Percentiles rank a stretch among this genome's conserved stretches.
Evolutionary conservation across 108 stramenopile genomes (phyloP).

Genomic region (Pseudonitzschia pungens): DNA sequence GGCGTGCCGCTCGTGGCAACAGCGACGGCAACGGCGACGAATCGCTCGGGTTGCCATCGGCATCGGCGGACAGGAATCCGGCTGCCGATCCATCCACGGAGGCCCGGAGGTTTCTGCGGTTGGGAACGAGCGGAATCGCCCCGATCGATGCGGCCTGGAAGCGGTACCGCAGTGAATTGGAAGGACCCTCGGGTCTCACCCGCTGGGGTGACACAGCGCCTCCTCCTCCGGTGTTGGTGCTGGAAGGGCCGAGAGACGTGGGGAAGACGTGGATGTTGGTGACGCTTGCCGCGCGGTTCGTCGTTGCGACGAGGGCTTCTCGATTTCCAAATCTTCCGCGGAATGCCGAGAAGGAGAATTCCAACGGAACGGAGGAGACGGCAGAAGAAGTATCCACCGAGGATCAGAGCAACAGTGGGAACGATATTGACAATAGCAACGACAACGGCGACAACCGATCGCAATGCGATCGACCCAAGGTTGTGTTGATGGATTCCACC

Average conservation of each 20-base stretch:
- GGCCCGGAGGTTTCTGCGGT: conserved; percentile 26
- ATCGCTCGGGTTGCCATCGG: no score
- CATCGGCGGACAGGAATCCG: background rate
- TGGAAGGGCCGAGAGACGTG: conserved; percentile 20
- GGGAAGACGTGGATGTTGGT: conserved; percentile 45
- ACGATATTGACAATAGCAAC: background rate
- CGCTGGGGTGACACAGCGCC: no score
- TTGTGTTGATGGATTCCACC: conserved; percentile 34
- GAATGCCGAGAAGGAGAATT: background rate
- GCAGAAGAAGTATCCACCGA: no score
- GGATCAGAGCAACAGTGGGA: background rate
- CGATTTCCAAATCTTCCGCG: conserved; percentile 4
- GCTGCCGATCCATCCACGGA: conserved; percentile 24
- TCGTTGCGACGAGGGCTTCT: conserved; percentile 36
- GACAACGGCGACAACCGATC: background rate
- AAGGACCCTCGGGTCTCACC: background rate
- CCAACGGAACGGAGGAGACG: background rate
- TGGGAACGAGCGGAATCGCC: conserved; percentile 31
- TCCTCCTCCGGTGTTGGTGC: conserved; percentile 15
- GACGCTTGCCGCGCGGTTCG: conserved; percentile 42
- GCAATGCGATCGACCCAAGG: conserved; percentile 19
- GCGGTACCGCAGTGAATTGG: background rate
- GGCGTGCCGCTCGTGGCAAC: background rate
- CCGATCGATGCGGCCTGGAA: conserved; percentile 36
- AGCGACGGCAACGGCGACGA: background rate